Evolutionary conservation across 2,329 filamentous ascomycete species (phyloP).

Genomic region (Ilyonectria robusta): DNA sequence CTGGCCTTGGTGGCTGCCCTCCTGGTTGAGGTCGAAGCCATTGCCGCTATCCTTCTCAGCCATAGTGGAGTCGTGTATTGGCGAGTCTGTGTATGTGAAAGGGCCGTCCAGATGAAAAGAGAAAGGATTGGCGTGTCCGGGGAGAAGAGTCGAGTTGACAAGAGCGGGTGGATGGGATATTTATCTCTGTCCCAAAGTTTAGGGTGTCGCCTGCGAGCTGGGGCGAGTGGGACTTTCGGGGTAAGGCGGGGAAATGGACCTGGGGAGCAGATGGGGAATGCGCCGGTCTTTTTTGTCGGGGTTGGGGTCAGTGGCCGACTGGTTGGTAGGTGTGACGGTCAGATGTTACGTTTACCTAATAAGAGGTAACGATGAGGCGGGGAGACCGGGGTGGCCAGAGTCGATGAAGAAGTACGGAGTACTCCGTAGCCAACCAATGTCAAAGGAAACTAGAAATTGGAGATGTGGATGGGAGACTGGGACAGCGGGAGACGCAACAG

Average conservation of each 20-base stretch:
- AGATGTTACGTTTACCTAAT: conserved; percentile 21
- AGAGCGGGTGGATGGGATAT: conserved; percentile 22
- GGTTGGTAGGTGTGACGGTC: neutral
- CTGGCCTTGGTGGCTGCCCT: conserved; percentile 42
- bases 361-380: conserved; percentile 12
- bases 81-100: neutral
- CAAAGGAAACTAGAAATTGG: conserved; percentile 5
- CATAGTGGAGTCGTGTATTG: conserved; percentile 24
- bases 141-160: neutral
- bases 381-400: conserved; percentile 6
- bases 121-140: neutral
- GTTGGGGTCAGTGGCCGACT: neutral
- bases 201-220: conserved; percentile 5
- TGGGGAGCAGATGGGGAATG: conserved; percentile 25
- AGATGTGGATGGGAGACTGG: conserved; percentile 2
- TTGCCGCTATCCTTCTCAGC: conserved; percentile 37
- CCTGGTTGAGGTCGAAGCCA: conserved; percentile 46
- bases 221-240: conserved; percentile 24
- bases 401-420: conserved; percentile 6
- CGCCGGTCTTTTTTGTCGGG: neutral
- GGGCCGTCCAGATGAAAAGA: neutral
- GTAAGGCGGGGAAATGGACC: conserved; percentile 34
- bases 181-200: conserved; percentile 30
- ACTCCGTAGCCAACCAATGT: neutral
- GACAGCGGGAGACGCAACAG: neutral